A percentile compares a stretch with the other conserved stretches of the same genome.
Conservation (phyloP, 75 land plant species). For the Selaginella tamariscina region DNA sequence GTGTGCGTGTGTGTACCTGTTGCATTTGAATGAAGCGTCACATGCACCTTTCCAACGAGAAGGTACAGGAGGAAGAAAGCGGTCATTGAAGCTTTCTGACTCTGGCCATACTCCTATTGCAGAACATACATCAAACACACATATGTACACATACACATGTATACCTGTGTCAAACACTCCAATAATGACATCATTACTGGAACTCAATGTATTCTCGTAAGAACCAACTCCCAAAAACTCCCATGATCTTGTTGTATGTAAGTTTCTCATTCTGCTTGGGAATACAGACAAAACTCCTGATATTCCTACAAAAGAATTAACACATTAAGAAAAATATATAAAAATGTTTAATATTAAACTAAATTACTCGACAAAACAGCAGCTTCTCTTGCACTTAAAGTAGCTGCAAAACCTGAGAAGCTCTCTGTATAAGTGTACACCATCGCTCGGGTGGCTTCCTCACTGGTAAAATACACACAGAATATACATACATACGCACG, state of each 20-base stretch:
- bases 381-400: not conserved
- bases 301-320: not conserved
- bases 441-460: not conserved
- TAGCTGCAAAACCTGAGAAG: not conserved
- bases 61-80: slow-evolving; percentile 1
- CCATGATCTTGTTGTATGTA: not conserved
- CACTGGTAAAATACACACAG: not conserved
- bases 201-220: not conserved
- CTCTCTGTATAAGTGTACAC: not conserved
- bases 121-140: not conserved
- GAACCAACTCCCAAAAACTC: not conserved
- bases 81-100: slow-evolving; percentile 2
- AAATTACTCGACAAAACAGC: not conserved
- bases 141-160: not conserved
- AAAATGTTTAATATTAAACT: not conserved
- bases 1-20: slow-evolving; percentile 4
- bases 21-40: not conserved
- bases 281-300: not conserved
- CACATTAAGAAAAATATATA: not conserved
- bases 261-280: not conserved
- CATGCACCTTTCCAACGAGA: slow-evolving; percentile 5
- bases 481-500: not conserved
- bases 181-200: not conserved
- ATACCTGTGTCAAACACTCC: slow-evolving; percentile 1
- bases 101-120: slow-evolving; percentile 8